A percentile compares a stretch with the other conserved stretches of the same genome.
These are phyloP conservation scores for Myxozyma nipponensis DNA, from an alignment of 805 yeast species.

Conservation along the genomic window DNA sequence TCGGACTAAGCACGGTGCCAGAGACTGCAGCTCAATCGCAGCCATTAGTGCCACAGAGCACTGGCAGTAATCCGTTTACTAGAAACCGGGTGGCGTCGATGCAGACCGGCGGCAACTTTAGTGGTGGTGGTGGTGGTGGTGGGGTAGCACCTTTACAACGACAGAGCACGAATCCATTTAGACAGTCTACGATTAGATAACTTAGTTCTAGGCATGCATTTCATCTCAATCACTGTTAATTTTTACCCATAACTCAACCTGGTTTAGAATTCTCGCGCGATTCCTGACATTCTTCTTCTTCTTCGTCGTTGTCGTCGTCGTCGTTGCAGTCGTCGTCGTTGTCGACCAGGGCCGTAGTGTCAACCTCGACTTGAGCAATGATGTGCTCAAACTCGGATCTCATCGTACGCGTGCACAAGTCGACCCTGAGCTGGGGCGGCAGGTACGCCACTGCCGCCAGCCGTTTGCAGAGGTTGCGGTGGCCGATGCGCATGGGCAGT, in stretches of 20 bases:
- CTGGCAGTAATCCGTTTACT: slow-evolving; percentile 10
- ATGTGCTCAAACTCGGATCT: neutral
- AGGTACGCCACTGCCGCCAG: neutral
- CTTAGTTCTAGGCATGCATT: neutral
- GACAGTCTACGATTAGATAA: slow-evolving; percentile 1
- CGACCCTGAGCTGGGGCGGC: neutral
- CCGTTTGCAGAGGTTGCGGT: neutral
- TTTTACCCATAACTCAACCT: neutral
- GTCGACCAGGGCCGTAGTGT: neutral
- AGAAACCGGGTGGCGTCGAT: neutral
- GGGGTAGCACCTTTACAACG: too few species aligned
- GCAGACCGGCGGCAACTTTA: slow-evolving; percentile 1
- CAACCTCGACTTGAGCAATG: neutral
- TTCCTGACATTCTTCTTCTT: neutral
- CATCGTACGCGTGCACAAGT: neutral
- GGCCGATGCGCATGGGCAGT: neutral
- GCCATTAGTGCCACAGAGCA: neutral
- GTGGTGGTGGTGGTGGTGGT: too few species aligned
- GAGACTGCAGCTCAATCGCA: slow-evolving; percentile 4
- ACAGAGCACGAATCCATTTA: slow-evolving; percentile 13
- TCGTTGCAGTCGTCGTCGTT: neutral
- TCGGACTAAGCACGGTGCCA: slow-evolving; percentile 14
- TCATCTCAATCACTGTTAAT: neutral
- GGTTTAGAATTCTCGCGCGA: neutral
- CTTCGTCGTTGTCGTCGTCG: neutral